Evolutionary conservation across 1,284 basidiomycete species (phyloP).

Genomic region (Papiliotrema terrestris): DNA sequence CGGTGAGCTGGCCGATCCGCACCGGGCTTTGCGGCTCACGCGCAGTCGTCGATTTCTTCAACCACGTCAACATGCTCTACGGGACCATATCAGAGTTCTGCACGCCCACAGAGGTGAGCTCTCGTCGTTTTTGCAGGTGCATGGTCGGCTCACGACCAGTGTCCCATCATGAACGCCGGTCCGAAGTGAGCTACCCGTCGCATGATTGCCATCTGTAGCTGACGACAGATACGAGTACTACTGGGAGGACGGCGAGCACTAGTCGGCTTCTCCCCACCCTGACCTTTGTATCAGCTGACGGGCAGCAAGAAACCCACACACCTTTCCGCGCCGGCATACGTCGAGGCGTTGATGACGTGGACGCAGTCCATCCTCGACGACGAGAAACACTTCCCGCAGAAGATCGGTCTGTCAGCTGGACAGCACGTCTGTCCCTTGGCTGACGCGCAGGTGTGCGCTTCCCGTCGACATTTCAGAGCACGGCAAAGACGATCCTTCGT

Average conservation of each 20-base stretch:
- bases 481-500: slow-evolving; percentile 86
- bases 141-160: slow-evolving; percentile 53
- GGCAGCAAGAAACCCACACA: slow-evolving; percentile 82
- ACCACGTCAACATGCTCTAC: slow-evolving; percentile 93
- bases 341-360: slow-evolving; percentile 99
- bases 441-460: slow-evolving; percentile 73
- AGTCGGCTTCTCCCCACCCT: slow-evolving; percentile 46
- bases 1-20: slow-evolving; percentile 56
- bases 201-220: neutral
- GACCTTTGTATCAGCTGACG: neutral
- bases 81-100: slow-evolving; percentile 96
- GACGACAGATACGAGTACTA: slow-evolving; percentile 83
- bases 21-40: neutral
- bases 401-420: slow-evolving; percentile 64
- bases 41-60: slow-evolving; percentile 90
- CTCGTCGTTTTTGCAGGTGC: neutral
- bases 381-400: slow-evolving; percentile 88
- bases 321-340: slow-evolving; percentile 90
- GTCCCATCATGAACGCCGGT: slow-evolving; percentile 98
- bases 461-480: slow-evolving; percentile 84
- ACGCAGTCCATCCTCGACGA: slow-evolving; percentile 90
- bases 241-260: slow-evolving; percentile 93
- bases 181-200: slow-evolving; percentile 63
- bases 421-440: neutral
- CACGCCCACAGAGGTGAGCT: slow-evolving; percentile 75